Base-by-base conservation (phyloP, 2,329 filamentous ascomycete genomes). In the Tolypocladium sp. region DNA sequence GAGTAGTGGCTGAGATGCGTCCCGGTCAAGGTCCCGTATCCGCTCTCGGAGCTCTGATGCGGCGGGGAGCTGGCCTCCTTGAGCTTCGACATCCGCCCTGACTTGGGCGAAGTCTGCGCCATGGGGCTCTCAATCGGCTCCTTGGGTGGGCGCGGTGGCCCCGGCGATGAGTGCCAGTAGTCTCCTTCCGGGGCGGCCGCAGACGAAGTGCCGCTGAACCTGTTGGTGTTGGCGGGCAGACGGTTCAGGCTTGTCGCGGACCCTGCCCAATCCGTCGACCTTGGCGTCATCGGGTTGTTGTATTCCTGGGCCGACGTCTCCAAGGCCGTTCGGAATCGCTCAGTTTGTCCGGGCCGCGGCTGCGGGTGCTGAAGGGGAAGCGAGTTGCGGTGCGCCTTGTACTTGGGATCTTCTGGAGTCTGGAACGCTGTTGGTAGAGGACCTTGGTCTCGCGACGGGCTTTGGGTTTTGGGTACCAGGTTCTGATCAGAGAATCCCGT, bases 341-440 rank as follows among this genome's bases (percentile, higher is more conserved):
- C 84, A 0, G 87, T 90, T 59, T 89, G 86, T 0, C 89, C 89
- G 22, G 83, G 85, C 35, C 88, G 80, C 10, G 90, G 90, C 70
- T 92, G 89, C 7, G 90, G 90, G 71, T 93, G 90, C 69, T 91
- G 85, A 44, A 93, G 76, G 67, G 91, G 91, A 59, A 92, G 72
- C 33, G 89, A 92, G 74, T 92, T 90, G 65, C 90, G 86, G 70
- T 92, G 88, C 59, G 88, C 89, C 71, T 89, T 87, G 72, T 92
- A 92, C 72, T 92, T 92, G 54, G 89, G 88, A 65, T 92, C 88
- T 67, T 84, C 87, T 0, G 73, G 69, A 5, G 80, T 80, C 67
- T 82, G 79, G 60, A 82, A 82, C 2, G 80, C 77, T 49, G 82
- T 77, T 7, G 83, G 75, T 4, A 80, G 79, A 10, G 65, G 63